Evolutionary conservation across 1,284 basidiomycete species (phyloP).

Genomic region (Ceratobasidium sp.): DNA sequence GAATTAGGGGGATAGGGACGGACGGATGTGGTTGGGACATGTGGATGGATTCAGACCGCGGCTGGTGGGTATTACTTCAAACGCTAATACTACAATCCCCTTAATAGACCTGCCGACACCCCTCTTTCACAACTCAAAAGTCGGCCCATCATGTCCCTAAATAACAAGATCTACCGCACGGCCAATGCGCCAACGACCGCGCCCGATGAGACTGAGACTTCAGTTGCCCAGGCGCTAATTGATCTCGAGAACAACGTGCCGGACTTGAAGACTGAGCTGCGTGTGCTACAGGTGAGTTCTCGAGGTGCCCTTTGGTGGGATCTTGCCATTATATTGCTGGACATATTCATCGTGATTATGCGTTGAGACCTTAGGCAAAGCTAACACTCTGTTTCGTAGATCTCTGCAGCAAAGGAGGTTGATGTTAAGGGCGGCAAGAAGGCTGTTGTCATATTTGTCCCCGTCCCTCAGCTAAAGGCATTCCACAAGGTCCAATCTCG

Average conservation of each 20-base stretch:
- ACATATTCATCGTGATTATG: not conserved
- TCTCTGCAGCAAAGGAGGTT: slow-evolving; percentile 98
- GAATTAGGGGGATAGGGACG: not conserved
- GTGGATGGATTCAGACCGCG: slow-evolving; percentile 22
- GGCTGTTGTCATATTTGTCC: slow-evolving; percentile 99
- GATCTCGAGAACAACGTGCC: slow-evolving; percentile 99
- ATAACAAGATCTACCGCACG: slow-evolving; percentile 91
- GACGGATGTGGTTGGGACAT: slow-evolving; percentile 23
- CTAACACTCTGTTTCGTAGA: slow-evolving; percentile 56
- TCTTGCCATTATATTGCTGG: no score
- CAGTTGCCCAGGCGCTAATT: slow-evolving; percentile 95
- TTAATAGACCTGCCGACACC: slow-evolving; percentile 17
- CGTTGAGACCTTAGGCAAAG: no score
- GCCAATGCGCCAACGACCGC: slow-evolving; percentile 93
- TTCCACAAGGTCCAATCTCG: slow-evolving; percentile 99
- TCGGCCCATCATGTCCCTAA: slow-evolving; percentile 33
- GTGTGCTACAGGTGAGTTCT: slow-evolving; percentile 77
- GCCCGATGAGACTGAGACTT: slow-evolving; percentile 93
- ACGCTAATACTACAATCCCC: not conserved
- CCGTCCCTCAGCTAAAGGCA: slow-evolving; percentile 97
- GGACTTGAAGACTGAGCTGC: slow-evolving; percentile 97
- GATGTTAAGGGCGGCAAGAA: slow-evolving; percentile 99
- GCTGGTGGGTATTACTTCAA: not conserved
- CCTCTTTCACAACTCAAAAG: slow-evolving; percentile 27
- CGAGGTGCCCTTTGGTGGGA: not conserved